These are phyloP conservation scores for Ailanthus altissimus DNA, from an alignment of 345 rosid species.

Conservation along the genomic window DNA sequence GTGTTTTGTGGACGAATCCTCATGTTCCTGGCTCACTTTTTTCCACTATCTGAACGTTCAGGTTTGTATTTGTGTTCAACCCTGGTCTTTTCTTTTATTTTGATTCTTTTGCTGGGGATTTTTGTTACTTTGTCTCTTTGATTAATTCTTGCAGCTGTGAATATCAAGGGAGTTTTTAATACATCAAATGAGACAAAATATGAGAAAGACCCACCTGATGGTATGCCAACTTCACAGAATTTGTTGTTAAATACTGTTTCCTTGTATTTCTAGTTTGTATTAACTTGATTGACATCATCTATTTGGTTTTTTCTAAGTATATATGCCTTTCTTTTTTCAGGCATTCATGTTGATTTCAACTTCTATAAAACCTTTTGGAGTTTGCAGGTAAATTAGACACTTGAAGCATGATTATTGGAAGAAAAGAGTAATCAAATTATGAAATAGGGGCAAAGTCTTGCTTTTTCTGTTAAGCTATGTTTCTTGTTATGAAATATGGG, in stretches of 20 bases:
- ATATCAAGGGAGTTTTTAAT: constrained; percentile 95
- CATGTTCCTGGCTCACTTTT: constrained; percentile 94
- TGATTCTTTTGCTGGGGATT: constrained; percentile 16
- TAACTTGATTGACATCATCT: neutral
- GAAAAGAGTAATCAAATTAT: neutral
- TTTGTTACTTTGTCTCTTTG: constrained; percentile 20
- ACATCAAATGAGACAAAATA: constrained; percentile 94
- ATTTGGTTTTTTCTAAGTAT: neutral
- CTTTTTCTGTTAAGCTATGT: neutral
- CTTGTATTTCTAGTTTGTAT: constrained; percentile 18
- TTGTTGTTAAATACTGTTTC: constrained; percentile 8
- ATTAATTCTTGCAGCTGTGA: constrained; percentile 74
- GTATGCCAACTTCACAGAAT: constrained; percentile 31
- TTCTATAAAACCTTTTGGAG: constrained; percentile 97
- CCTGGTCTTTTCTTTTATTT: neutral
- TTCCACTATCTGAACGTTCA: constrained; percentile 94
- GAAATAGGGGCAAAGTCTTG: neutral
- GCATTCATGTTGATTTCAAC: constrained; percentile 89
- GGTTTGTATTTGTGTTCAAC: constrained; percentile 45
- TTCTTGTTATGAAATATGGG: neutral
- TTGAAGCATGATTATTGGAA: constrained; percentile 3
- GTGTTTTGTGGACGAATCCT: constrained; percentile 97
- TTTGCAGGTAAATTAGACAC: constrained; percentile 64
- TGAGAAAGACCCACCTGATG: constrained; percentile 88
- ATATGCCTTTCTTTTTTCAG: constrained; percentile 40